Evolutionary conservation across 2,329 filamentous ascomycete genomes (phyloP).

Genomic region (Beauveria medogensis): DNA sequence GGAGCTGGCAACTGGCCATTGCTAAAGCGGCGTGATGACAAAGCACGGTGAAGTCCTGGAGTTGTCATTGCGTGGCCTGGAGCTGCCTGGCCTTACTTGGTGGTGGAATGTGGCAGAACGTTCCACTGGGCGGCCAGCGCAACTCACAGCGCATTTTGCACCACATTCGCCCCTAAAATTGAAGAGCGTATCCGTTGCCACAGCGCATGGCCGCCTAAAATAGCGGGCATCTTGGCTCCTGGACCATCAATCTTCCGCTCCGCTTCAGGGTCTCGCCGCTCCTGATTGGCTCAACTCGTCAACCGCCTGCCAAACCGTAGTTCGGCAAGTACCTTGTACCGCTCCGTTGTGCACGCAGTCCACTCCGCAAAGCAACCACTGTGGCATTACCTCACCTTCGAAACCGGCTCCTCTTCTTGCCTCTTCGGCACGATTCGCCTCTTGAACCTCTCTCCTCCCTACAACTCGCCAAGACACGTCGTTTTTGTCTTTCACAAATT

Average conservation of each 20-base stretch:
- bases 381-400: constrained; percentile 13
- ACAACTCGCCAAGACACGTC: constrained; percentile 1
- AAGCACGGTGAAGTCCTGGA: neutral
- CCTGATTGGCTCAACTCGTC: constrained; percentile 27
- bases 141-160: constrained; percentile 5
- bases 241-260: constrained; percentile 31
- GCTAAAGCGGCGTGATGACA: neutral
- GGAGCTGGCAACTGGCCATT: neutral
- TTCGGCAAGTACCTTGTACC: constrained; percentile 10
- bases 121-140: constrained; percentile 18
- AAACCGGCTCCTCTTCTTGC: constrained; percentile 10
- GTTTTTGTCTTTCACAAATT: neutral
- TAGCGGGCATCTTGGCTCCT: constrained; percentile 16
- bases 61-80: constrained; percentile 12
- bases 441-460: constrained; percentile 10
- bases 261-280: constrained; percentile 19
- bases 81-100: constrained; percentile 3
- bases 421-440: constrained; percentile 9
- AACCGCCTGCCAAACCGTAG: constrained; percentile 5
- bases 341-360: neutral
- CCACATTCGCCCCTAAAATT: neutral
- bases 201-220: constrained; percentile 11
- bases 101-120: constrained; percentile 24
- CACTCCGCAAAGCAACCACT: constrained; percentile 7
- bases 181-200: neutral